phyloP scores from a whole-genome alignment of 148 eudicot genomes.

The Beta vulgaris region DNA sequence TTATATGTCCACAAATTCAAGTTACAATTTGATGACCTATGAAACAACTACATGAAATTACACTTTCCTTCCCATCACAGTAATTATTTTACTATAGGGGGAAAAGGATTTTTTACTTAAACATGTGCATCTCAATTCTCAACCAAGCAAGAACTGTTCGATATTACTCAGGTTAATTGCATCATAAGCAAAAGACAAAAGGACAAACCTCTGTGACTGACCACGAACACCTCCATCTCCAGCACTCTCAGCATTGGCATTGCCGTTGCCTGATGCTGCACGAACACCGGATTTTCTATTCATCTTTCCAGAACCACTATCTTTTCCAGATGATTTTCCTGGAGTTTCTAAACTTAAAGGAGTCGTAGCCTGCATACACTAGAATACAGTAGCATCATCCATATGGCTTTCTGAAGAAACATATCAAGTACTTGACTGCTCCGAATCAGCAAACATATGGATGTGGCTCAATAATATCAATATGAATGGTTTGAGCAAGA shows the following conservation, averaged over 20 bases:
- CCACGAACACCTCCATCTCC: constrained; percentile 34
- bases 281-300: constrained; percentile 37
- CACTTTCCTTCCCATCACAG: no score
- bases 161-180: not conserved
- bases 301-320: constrained; percentile 40
- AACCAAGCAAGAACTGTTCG: not conserved
- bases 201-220: constrained; percentile 45
- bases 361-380: constrained; percentile 45
- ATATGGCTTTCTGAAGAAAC: constrained; percentile 5
- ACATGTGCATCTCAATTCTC: not conserved
- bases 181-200: not conserved
- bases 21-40: not conserved
- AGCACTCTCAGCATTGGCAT: constrained; percentile 34
- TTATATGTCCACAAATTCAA: not conserved
- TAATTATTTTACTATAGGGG: no score
- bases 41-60: not conserved
- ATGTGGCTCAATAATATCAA: not conserved
- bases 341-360: constrained; percentile 42
- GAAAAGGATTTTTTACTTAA: not conserved
- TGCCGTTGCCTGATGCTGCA: constrained; percentile 34
- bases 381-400: constrained; percentile 26
- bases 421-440: constrained; percentile 12
- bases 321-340: constrained; percentile 37
- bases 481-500: constrained; percentile 1
- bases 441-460: not conserved